Conservation (phyloP, 1,139 yeast species). For the Hanseniaspora uvarum region DNA sequence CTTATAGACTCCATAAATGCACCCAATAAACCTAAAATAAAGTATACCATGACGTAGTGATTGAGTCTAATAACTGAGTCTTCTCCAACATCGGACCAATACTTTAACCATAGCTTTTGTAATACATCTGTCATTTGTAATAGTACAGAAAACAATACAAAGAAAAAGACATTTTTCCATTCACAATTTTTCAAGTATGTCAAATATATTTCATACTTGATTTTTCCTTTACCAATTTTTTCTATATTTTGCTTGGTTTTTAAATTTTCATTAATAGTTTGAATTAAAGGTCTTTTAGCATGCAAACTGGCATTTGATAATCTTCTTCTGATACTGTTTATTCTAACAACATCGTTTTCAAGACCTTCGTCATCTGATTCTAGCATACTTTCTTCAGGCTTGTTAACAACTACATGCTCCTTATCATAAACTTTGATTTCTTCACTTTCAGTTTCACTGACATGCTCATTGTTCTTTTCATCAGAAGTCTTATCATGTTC, state of each 20-base stretch:
- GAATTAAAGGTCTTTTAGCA: slow-evolving; percentile 42
- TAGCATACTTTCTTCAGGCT: slow-evolving; percentile 23
- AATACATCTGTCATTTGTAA: slow-evolving; percentile 54
- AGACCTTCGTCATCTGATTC: neutral
- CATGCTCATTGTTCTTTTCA: slow-evolving; percentile 24
- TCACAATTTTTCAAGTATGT: slow-evolving; percentile 85
- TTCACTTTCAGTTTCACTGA: slow-evolving; percentile 25
- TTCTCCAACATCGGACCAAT: slow-evolving; percentile 22
- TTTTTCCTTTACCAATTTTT: slow-evolving; percentile 86
- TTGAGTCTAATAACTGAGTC: slow-evolving; percentile 37
- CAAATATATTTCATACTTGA: slow-evolving; percentile 74
- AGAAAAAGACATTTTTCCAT: slow-evolving; percentile 49
- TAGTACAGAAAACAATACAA: slow-evolving; percentile 42
- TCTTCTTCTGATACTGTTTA: slow-evolving; percentile 8
- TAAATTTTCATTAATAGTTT: slow-evolving; percentile 59
- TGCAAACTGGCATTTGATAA: slow-evolving; percentile 14
- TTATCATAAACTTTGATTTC: slow-evolving; percentile 1
- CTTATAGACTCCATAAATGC: slow-evolving; percentile 40
- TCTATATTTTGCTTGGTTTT: slow-evolving; percentile 46
- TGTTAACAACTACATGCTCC: slow-evolving; percentile 8
- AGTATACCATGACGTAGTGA: slow-evolving; percentile 57
- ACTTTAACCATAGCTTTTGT: slow-evolving; percentile 79
- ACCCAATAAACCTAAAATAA: slow-evolving; percentile 39
- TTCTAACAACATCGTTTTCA: neutral
- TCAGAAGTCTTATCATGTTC: slow-evolving; percentile 39